These are phyloP conservation scores for Xylariaceae sp. DNA, from an alignment of 2,329 filamentous ascomycete species.

Conservation along the genomic window DNA sequence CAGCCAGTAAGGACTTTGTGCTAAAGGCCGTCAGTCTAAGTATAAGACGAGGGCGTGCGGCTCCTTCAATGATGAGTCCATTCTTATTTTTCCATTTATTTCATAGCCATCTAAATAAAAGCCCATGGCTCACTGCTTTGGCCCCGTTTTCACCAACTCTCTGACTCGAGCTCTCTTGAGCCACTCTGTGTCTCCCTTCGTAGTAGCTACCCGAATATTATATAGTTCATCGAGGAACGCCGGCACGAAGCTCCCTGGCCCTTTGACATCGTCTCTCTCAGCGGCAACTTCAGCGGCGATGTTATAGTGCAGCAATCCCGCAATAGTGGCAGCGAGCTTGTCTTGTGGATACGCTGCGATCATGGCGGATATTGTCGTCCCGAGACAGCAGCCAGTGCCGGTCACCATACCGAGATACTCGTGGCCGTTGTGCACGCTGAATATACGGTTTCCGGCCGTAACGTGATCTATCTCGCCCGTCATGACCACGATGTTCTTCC, in stretches of 20 bases:
- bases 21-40: too few relatives aligned
- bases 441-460: conserved; percentile 72
- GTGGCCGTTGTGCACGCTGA: conserved; percentile 79
- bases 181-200: conserved; percentile 57
- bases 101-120: too few relatives aligned
- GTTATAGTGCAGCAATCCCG: conserved; percentile 79
- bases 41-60: too few relatives aligned
- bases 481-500: conserved; percentile 78
- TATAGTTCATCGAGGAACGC: conserved; percentile 79
- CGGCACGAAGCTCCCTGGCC: conserved; percentile 86
- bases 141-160: too few relatives aligned
- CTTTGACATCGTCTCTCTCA: conserved; percentile 67
- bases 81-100: too few relatives aligned
- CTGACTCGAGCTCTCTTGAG: conserved; percentile 57
- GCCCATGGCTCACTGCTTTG: too few relatives aligned
- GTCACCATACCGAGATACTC: conserved; percentile 72
- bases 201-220: conserved; percentile 55
- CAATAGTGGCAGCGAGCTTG: conserved; percentile 73
- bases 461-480: conserved; percentile 81
- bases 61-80: too few relatives aligned
- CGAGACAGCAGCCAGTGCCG: conserved; percentile 84
- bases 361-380: conserved; percentile 79
- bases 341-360: conserved; percentile 68
- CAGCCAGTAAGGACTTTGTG: too few relatives aligned
- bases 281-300: conserved; percentile 73